Conservation (phyloP, 1,284 basidiomycete genomes). For the Pyrrhoderma noxium region DNA sequence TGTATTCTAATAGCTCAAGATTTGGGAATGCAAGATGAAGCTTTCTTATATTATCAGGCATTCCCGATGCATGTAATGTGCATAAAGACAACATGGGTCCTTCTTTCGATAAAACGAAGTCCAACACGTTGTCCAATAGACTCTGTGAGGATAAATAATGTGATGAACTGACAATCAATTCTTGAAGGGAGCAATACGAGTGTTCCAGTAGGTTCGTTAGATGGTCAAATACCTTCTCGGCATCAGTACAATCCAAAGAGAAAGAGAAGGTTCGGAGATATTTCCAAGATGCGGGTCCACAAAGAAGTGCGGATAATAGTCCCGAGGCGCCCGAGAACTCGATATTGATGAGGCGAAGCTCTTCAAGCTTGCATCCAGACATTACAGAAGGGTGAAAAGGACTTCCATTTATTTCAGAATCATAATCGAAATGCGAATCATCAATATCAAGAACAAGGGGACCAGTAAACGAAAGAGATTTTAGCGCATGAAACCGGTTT, state of each 20-base stretch:
- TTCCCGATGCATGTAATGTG: too few species aligned
- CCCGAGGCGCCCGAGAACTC: conserved; percentile 29
- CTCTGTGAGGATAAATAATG: too few species aligned
- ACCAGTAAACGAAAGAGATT: conserved; percentile 3
- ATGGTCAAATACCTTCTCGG: too few species aligned
- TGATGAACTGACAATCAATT: too few species aligned
- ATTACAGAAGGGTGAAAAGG: background rate
- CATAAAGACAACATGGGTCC: too few species aligned
- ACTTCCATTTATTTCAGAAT: background rate
- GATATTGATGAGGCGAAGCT: conserved; percentile 36
- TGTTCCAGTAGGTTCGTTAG: too few species aligned
- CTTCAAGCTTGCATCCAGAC: conserved; percentile 9
- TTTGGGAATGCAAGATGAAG: too few species aligned
- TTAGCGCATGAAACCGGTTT: conserved; percentile 1
- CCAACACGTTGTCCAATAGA: too few species aligned
- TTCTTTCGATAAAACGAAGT: too few species aligned
- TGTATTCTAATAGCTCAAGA: too few species aligned
- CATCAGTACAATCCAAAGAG: background rate
- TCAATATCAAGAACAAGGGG: conserved; percentile 9
- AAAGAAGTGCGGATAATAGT: conserved; percentile 40
- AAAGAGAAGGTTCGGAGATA: conserved; percentile 7
- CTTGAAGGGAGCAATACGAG: too few species aligned
- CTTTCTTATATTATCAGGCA: too few species aligned
- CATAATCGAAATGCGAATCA: background rate
- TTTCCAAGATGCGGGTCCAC: conserved; percentile 34